These are phyloP conservation scores for Botrytis squamosa DNA, from an alignment of 2,329 filamentous ascomycete genomes.

Conservation along the genomic window DNA sequence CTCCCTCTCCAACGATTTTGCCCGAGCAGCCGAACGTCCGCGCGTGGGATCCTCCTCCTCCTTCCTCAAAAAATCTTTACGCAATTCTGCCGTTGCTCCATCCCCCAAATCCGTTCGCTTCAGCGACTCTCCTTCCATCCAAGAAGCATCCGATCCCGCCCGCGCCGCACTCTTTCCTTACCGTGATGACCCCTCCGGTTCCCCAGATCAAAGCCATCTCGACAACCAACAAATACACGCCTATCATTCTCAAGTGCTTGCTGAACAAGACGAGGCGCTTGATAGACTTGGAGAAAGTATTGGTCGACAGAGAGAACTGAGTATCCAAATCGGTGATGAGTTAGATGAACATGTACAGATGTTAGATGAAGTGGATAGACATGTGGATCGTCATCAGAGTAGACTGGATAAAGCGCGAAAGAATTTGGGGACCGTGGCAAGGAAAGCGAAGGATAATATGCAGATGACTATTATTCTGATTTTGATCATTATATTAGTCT, in stretches of 20 bases:
- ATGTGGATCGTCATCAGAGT: slow-evolving; percentile 76
- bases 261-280: slow-evolving; percentile 92
- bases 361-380: slow-evolving; percentile 83
- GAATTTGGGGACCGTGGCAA: slow-evolving; percentile 68
- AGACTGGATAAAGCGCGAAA: slow-evolving; percentile 73
- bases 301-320: slow-evolving; percentile 83
- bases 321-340: slow-evolving; percentile 95
- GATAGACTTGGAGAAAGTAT: slow-evolving; percentile 85
- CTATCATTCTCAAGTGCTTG: slow-evolving; percentile 77
- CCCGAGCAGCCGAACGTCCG: slow-evolving; percentile 51
- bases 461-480: slow-evolving; percentile 72
- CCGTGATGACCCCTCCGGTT: slow-evolving; percentile 62
- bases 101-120: slow-evolving; percentile 80
- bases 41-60: slow-evolving; percentile 46
- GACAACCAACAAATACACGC: slow-evolving; percentile 83
- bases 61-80: slow-evolving; percentile 40
- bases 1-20: slow-evolving; percentile 60
- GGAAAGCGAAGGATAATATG: slow-evolving; percentile 79
- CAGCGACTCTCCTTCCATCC: slow-evolving; percentile 58
- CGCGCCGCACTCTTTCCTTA: slow-evolving; percentile 65
- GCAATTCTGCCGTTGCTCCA: slow-evolving; percentile 33
- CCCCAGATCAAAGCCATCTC: slow-evolving; percentile 48
- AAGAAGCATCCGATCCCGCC: slow-evolving; percentile 46
- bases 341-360: slow-evolving; percentile 85
- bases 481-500: slow-evolving; percentile 64